Base-by-base conservation (phyloP, 345 rosid genomes). In the Linum trigynum region DNA sequence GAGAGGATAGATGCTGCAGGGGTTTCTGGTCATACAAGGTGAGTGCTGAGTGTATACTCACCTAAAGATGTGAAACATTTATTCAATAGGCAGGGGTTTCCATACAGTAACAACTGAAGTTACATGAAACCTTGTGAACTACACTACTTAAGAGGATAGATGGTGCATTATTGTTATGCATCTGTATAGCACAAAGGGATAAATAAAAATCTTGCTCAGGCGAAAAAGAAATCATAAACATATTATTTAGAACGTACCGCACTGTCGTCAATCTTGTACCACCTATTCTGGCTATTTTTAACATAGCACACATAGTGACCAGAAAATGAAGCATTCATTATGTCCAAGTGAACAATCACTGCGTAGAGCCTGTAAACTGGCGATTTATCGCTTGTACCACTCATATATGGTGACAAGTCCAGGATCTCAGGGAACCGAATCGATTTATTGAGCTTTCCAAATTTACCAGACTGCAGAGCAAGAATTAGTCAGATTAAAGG, bases 291-390 rank as follows among this genome's bases (percentile, higher is more conserved):
- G 51, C 69, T 71, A 71, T 84, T 87, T 75, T 82, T 89, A 1
- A 95, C 83, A 59, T 95, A 95, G 83, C 97, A 91, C 32, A 91
- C 85, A 65, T 91, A 95, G 73, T 95, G 99, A 39, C 99, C 99
- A 38, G 98, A 86, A 80, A 88, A 89, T 42, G 98, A 79, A 61
- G 90, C 89, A 79, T 95, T 95, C 97, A 85, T 89, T 64, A 79
- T 16, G 75, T 95, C 99, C 90, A 89, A 79, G 77, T 95, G 99
- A 55, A 95, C 98, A 63, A 95, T 83, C 17, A 95, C 98, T 68
- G 91, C 99, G 72, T 80, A 95, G 65, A 95, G 99, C 78, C 86
- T 79, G 77, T 95, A 95, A 40, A 84, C 76, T 60, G 94, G 91
- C 32, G 87, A 78, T 64, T 85, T 87, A 72, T 86, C 97, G 70